Conservation (phyloP, 495 filamentous ascomycete genomes). For the Talaromyces stipitatus region DNA sequence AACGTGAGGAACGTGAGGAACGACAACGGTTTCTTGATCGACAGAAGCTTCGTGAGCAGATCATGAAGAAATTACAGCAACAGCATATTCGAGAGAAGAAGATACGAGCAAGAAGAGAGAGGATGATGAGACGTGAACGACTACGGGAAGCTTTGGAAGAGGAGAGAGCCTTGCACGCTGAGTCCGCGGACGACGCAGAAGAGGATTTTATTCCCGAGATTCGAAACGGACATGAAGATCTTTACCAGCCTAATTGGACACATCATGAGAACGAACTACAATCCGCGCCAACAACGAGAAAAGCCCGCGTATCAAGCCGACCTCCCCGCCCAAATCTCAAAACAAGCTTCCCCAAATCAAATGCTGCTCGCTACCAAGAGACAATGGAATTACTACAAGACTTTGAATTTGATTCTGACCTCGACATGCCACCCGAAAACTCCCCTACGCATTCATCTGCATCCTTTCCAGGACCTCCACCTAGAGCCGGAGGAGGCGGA, state of each 20-base stretch:
- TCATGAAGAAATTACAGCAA: constrained; percentile 40
- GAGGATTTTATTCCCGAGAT: not conserved
- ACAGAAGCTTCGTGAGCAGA: constrained; percentile 33
- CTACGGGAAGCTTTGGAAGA: constrained; percentile 26
- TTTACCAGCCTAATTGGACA: constrained; percentile 2
- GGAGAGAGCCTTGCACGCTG: not conserved
- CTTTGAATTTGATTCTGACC: constrained; percentile 41
- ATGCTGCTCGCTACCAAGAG: constrained; percentile 8
- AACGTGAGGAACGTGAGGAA: constrained; percentile 33
- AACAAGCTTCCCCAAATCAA: constrained; percentile 14
- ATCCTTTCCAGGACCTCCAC: not conserved
- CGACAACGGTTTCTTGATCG: constrained; percentile 36
- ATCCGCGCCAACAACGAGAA: constrained; percentile 8
- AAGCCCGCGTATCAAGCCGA: not conserved
- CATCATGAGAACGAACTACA: not conserved
- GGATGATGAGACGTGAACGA: constrained; percentile 21
- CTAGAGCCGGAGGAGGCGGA: not conserved
- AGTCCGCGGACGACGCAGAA: constrained; percentile 10
- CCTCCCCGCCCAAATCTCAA: constrained; percentile 22
- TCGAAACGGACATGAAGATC: not conserved
- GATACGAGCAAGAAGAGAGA: constrained; percentile 33
- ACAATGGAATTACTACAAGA: constrained; percentile 31
- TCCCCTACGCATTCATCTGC: not conserved
- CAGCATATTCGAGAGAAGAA: constrained; percentile 45
- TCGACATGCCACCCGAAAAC: constrained; percentile 37